phyloP scores from a whole-genome alignment of 495 filamentous ascomycete genomes.

The Massariosphaeria phaeospora region DNA sequence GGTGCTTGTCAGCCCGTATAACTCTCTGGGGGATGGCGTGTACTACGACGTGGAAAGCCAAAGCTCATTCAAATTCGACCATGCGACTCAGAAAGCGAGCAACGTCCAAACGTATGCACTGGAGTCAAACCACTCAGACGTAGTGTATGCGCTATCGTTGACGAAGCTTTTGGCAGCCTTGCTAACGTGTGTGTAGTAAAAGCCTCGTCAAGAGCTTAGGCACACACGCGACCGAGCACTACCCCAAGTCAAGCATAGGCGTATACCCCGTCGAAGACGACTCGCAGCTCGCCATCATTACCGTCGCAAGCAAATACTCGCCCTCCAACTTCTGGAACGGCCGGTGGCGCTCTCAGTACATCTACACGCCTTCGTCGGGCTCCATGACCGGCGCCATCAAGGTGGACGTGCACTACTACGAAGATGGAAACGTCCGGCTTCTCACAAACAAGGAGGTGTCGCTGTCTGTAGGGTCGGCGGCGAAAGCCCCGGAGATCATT shows the following conservation, averaged over 20 bases:
- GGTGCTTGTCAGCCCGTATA: constrained; percentile 84
- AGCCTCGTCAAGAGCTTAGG: constrained; percentile 74
- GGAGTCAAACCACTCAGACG: constrained; percentile 70
- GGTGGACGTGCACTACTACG: constrained; percentile 97
- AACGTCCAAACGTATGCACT: constrained; percentile 71
- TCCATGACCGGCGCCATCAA: constrained; percentile 63
- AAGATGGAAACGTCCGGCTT: constrained; percentile 95
- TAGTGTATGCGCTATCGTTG: constrained; percentile 73
- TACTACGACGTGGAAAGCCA: constrained; percentile 87
- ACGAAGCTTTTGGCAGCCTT: no score
- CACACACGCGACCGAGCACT: constrained; percentile 83
- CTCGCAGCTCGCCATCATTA: constrained; percentile 67
- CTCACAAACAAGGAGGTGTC: constrained; percentile 73
- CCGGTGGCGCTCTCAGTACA: constrained; percentile 86
- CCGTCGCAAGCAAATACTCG: constrained; percentile 94
- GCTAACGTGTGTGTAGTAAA: constrained; percentile 47
- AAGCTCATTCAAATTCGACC: constrained; percentile 83
- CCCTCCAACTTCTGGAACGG: constrained; percentile 98
- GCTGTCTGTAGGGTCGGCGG: constrained; percentile 50
- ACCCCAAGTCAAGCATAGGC: constrained; percentile 70
- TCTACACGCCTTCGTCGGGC: constrained; percentile 60
- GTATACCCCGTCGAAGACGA: constrained; percentile 75
- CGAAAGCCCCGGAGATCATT: constrained; percentile 62
- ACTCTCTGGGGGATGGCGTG: constrained; percentile 66
- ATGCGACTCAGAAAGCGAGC: constrained; percentile 78